A percentile compares a stretch with the other conserved stretches of the same genome.
Conservation (phyloP, 768 basidiomycete species). For the Austroboletus eburneus region DNA sequence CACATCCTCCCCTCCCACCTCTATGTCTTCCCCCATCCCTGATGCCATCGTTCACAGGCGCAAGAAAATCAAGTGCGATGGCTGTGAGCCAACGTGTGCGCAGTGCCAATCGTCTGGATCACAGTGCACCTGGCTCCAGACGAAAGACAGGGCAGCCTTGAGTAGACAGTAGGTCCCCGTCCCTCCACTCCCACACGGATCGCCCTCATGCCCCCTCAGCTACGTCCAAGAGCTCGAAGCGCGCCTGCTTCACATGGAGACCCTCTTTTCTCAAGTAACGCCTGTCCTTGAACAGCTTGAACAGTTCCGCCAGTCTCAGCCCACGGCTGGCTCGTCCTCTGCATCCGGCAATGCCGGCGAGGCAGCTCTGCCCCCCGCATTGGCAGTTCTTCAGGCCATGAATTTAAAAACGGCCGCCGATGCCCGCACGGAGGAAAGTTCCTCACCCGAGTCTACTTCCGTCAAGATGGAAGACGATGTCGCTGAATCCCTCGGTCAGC, state of each 20-base stretch:
- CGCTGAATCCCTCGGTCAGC: constrained; percentile 80
- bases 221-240: constrained; percentile 92
- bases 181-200: constrained; percentile 2
- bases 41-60: constrained; percentile 44
- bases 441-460: constrained; percentile 31
- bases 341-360: constrained; percentile 12
- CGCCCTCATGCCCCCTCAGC: constrained; percentile 37
- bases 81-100: constrained; percentile 79
- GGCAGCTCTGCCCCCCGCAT: constrained; percentile 21
- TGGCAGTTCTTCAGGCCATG: constrained; percentile 33
- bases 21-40: neutral
- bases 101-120: constrained; percentile 74
- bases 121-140: constrained; percentile 86
- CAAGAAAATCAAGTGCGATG: constrained; percentile 94
- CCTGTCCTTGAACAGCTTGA: constrained; percentile 74
- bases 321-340: constrained; percentile 31
- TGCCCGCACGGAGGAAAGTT: constrained; percentile 29
- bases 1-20: constrained; percentile 5
- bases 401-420: constrained; percentile 36
- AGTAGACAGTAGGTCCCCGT: constrained; percentile 72
- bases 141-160: constrained; percentile 84
- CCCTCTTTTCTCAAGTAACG: constrained; percentile 76
- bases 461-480: constrained; percentile 61
- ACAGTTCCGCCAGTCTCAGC: constrained; percentile 44
- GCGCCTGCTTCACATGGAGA: constrained; percentile 83